Evolutionary conservation across 2,329 filamentous ascomycete genomes (phyloP).

Genomic region (Ceratocystis ficicola): DNA sequence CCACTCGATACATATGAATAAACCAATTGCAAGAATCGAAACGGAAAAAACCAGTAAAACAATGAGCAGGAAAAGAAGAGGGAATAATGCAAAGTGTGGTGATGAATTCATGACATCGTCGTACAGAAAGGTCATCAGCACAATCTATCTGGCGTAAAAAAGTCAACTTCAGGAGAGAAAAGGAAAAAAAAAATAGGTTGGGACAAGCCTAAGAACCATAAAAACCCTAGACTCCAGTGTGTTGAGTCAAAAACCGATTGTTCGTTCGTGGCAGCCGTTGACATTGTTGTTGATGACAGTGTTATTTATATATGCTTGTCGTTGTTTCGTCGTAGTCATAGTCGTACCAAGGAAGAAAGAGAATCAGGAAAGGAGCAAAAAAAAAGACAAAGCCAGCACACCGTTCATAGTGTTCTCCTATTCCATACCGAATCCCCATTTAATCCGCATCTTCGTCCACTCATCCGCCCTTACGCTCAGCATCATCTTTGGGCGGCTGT

Average conservation of each 20-base stretch:
- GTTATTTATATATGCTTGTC: slow-evolving; percentile 10
- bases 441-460: not conserved
- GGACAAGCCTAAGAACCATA: not conserved
- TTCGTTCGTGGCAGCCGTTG: not conserved
- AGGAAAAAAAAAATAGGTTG: slow-evolving; percentile 7
- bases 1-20: slow-evolving; percentile 2
- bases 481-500: slow-evolving; percentile 44
- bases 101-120: slow-evolving; percentile 12
- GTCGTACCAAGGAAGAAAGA: not conserved
- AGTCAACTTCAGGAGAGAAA: slow-evolving; percentile 6
- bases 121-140: slow-evolving; percentile 6
- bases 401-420: not conserved
- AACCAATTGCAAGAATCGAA: not conserved
- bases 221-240: not conserved
- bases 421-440: not conserved
- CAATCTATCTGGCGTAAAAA: slow-evolving; percentile 11
- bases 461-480: slow-evolving; percentile 53
- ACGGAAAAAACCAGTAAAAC: not conserved
- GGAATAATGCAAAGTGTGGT: slow-evolving; percentile 6
- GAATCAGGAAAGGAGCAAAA: not conserved
- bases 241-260: not conserved
- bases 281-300: slow-evolving; percentile 1
- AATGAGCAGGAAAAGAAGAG: slow-evolving; percentile 12
- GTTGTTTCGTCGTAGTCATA: slow-evolving; percentile 11
- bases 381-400: not conserved